Evolutionary conservation across 2,329 filamentous ascomycete species (phyloP).

Genomic region (Fusarium continuum): DNA sequence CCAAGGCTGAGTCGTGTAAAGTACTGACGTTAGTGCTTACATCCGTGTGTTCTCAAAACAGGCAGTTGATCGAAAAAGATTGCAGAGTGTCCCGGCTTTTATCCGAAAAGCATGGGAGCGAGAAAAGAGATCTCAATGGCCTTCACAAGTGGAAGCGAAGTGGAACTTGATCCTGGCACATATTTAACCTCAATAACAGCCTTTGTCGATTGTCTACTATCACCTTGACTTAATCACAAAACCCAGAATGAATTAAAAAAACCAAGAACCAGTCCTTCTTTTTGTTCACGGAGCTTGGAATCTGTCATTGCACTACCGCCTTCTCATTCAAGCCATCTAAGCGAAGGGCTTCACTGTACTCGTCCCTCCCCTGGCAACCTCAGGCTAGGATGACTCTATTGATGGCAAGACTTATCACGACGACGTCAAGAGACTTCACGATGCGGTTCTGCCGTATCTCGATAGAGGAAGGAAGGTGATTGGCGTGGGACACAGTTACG

Average conservation of each 20-base stretch:
- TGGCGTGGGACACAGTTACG: constrained; percentile 29
- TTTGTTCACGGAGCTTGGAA: constrained; percentile 34
- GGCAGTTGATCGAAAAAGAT: no score
- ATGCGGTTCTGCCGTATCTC: background rate
- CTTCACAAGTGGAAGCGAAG: no score
- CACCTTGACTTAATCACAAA: fast-evolving
- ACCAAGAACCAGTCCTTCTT: constrained; percentile 14
- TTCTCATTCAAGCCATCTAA: constrained; percentile 12
- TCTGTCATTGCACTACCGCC: constrained; percentile 21
- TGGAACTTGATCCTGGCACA: no score
- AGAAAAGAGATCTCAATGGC: no score
- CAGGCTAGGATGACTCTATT: constrained; percentile 26
- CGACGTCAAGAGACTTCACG: constrained; percentile 15
- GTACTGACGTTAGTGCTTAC: no score
- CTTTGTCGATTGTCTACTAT: fast-evolving
- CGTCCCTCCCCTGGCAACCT: constrained; percentile 9
- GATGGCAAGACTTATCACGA: constrained; percentile 18
- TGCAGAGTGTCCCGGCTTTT: no score
- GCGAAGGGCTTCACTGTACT: constrained; percentile 9
- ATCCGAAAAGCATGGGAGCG: no score
- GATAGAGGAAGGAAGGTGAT: constrained; percentile 6
- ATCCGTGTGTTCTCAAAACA: no score
- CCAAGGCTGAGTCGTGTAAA: no score
- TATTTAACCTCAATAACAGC: background rate
- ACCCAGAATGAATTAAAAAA: background rate